A percentile compares a stretch with the other conserved stretches of the same genome.
Conservation (phyloP, 345 rosid species). For the Xanthoceras sorbifolium region DNA sequence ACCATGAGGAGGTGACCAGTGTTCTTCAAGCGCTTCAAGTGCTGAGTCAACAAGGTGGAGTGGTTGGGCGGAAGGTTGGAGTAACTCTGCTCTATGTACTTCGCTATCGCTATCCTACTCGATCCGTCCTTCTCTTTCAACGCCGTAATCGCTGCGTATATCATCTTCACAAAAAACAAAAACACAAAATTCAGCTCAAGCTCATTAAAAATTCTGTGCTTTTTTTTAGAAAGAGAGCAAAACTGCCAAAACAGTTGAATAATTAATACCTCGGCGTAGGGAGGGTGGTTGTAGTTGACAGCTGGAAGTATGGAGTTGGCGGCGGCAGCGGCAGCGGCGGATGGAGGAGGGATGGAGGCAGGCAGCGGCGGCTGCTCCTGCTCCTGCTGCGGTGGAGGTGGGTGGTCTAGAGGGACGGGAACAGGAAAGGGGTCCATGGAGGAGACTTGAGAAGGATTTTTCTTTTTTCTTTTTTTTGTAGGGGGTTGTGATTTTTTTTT, state of each 20-base stretch:
- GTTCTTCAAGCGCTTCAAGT: conserved; percentile 59
- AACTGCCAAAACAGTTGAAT: not conserved
- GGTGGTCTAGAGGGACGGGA: conserved; percentile 10
- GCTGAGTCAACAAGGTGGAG: conserved; percentile 53
- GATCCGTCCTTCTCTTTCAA: conserved; percentile 75
- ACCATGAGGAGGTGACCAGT: conserved; percentile 54
- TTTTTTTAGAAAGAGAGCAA: too few relatives aligned
- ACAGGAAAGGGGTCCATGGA: conserved; percentile 16
- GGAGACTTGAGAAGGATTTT: not conserved
- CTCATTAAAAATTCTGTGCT: too few relatives aligned
- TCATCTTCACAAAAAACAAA: conserved; percentile 50
- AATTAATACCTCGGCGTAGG: conserved; percentile 32
- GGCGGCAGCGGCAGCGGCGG: conserved; percentile 3
- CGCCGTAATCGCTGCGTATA: conserved; percentile 62
- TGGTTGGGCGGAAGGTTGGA: conserved; percentile 55
- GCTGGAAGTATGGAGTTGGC: not conserved
- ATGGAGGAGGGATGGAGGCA: not conserved
- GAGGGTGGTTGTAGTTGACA: conserved; percentile 25
- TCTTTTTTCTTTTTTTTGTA: not conserved
- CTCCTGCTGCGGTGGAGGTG: conserved; percentile 2
- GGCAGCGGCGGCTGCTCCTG: not conserved
- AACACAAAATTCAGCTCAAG: not conserved
- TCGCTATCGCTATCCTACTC: conserved; percentile 74
- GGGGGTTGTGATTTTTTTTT: conserved; percentile 5
- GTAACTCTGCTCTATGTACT: conserved; percentile 52